Percentiles rank a stretch among this genome's conserved stretches.
phyloP scores from a whole-genome alignment of 1,284 basidiomycete species.

The Tetrapyrgos nigripes region DNA sequence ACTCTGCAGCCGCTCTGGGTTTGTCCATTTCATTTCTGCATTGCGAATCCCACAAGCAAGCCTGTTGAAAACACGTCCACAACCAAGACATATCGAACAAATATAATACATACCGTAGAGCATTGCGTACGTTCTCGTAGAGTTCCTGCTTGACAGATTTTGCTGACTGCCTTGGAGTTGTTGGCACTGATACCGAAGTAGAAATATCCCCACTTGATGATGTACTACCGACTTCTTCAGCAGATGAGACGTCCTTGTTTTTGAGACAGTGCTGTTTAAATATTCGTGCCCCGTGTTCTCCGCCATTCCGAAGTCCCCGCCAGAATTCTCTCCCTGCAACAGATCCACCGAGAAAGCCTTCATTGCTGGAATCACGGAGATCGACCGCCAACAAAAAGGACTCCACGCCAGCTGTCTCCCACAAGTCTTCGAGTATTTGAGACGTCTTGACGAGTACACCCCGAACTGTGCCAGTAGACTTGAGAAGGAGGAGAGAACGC shows the following conservation, averaged over 20 bases:
- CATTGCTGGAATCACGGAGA: conserved; percentile 49
- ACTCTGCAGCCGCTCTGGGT: conserved; percentile 57
- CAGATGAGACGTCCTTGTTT: conserved; percentile 7
- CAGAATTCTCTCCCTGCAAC: conserved; percentile 66
- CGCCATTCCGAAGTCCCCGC: conserved; percentile 63
- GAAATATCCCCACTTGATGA: conserved; percentile 3
- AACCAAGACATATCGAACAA: background rate
- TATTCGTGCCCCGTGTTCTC: conserved; percentile 57
- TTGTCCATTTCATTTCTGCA: conserved; percentile 79
- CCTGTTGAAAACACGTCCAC: conserved; percentile 35
- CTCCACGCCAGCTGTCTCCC: conserved; percentile 54
- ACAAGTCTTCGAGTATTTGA: conserved; percentile 55
- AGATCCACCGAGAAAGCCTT: conserved; percentile 68
- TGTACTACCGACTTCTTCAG: no score
- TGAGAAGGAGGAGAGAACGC: background rate
- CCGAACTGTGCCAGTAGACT: conserved; percentile 40
- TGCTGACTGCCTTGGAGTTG: conserved; percentile 38
- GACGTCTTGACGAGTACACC: conserved; percentile 54
- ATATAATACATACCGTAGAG: conserved; percentile 50
- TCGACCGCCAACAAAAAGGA: conserved; percentile 68
- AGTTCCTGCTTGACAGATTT: conserved; percentile 55
- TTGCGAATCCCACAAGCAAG: conserved; percentile 59
- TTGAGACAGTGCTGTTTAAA: conserved; percentile 56
- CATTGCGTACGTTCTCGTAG: conserved; percentile 56
- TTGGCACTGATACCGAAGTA: conserved; percentile 12